These are phyloP conservation scores for Rhinocladiella similis DNA, from an alignment of 2,329 filamentous ascomycete genomes.

Conservation along the genomic window DNA sequence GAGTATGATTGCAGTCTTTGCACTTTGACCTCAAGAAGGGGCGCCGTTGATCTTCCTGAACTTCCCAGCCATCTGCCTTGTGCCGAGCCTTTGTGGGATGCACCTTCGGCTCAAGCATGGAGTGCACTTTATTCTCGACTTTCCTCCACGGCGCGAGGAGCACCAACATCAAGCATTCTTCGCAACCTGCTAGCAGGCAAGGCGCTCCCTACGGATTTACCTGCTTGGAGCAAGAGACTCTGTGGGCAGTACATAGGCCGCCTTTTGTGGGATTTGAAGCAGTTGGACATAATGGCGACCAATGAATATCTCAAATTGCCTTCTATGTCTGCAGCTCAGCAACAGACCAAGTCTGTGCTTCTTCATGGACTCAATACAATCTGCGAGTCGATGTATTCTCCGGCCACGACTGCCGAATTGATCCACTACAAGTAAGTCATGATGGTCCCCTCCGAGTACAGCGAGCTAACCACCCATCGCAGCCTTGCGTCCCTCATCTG, in stretches of 20 bases:
- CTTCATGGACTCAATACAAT: conserved; percentile 21
- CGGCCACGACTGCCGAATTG: conserved; percentile 19
- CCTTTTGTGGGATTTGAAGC: conserved; percentile 25
- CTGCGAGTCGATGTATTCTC: conserved; percentile 18
- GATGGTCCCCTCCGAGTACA: neutral
- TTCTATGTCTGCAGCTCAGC: conserved; percentile 19
- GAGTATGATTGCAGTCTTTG: conserved; percentile 25
- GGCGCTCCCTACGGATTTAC: conserved; percentile 16
- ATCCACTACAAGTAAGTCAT: conserved; percentile 25
- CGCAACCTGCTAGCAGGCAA: conserved; percentile 19
- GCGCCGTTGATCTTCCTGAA: conserved; percentile 22
- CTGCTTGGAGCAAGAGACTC: conserved; percentile 23
- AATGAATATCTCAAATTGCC: conserved; percentile 19
- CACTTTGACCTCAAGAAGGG: conserved; percentile 19
- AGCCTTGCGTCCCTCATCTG: conserved; percentile 21
- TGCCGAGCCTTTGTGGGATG: conserved; percentile 22
- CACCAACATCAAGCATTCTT: conserved; percentile 17
- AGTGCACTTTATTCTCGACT: conserved; percentile 14
- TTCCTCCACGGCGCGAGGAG: conserved; percentile 14
- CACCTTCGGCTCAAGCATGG: conserved; percentile 18
- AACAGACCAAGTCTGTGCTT: conserved; percentile 21
- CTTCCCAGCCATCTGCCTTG: conserved; percentile 21
- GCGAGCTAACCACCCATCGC: neutral
- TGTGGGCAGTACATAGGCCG: conserved; percentile 24
- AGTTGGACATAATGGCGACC: conserved; percentile 23